Percentiles rank a stretch among this genome's conserved stretches.
These are phyloP conservation scores for Cladochytrium replicatum DNA, from an alignment of 192 early-diverging fungal genomes.

Conservation along the genomic window DNA sequence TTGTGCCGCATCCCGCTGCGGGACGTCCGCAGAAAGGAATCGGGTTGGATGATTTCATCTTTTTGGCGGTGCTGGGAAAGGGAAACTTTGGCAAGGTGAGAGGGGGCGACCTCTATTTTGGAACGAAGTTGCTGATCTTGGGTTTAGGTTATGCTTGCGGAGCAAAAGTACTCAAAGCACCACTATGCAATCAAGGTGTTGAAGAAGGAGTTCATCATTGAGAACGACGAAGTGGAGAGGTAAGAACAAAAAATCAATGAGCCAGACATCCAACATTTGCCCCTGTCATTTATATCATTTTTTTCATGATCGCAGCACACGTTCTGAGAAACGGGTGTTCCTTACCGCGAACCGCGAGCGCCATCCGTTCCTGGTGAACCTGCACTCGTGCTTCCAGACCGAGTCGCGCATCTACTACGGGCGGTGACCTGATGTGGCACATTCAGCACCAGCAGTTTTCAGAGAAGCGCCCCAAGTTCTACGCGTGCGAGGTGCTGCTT, in stretches of 20 bases:
- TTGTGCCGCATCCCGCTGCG: background rate
- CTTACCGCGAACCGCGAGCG: constrained; percentile 80
- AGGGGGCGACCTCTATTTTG: background rate
- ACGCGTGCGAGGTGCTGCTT: constrained; percentile 89
- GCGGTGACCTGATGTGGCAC: constrained; percentile 98
- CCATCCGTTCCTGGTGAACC: constrained; percentile 91
- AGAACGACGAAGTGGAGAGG: constrained; percentile 95
- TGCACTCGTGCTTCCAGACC: constrained; percentile 96
- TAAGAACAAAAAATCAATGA: constrained; percentile 9
- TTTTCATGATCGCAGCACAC: constrained; percentile 34
- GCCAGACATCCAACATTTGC: background rate
- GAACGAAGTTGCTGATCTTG: constrained; percentile 1
- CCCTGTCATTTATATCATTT: background rate
- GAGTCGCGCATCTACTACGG: constrained; percentile 91
- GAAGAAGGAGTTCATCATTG: constrained; percentile 96
- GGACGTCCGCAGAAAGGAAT: constrained; percentile 48
- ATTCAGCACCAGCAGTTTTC: constrained; percentile 88
- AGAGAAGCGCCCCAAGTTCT: constrained; percentile 88
- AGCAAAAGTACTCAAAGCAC: constrained; percentile 71
- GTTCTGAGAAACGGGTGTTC: constrained; percentile 91
- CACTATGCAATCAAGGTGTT: constrained; percentile 96
- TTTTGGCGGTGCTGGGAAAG: constrained; percentile 90
- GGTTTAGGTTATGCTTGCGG: constrained; percentile 79
- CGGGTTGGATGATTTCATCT: constrained; percentile 85
- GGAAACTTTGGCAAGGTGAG: constrained; percentile 95